phyloP scores from a whole-genome alignment of 2,329 filamentous ascomycete genomes.

The Talaromyces sp. region DNA sequence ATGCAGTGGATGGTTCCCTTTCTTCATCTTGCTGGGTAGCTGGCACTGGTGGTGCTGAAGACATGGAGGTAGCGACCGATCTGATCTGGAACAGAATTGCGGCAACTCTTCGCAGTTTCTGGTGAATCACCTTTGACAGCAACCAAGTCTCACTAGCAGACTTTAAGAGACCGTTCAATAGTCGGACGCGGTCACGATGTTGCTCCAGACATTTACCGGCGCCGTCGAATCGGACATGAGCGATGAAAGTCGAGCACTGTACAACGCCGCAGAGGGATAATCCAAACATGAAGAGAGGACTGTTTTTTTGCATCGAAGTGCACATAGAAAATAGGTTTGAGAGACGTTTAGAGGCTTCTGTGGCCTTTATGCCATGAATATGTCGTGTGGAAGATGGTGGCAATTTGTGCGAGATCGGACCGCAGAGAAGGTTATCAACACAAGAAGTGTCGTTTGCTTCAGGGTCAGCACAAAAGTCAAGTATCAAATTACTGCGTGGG shows the following conservation, averaged over 20 bases:
- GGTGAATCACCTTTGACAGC: constrained; percentile 11
- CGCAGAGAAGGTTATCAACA: constrained; percentile 3
- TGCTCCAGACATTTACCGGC: constrained; percentile 16
- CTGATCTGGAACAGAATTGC: constrained; percentile 2
- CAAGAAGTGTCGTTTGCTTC: constrained; percentile 45
- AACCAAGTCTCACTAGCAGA: constrained; percentile 13
- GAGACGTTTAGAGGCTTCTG: constrained; percentile 17
- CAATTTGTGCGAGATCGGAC: constrained; percentile 50
- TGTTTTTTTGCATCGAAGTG: constrained; percentile 9
- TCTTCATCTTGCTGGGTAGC: background rate
- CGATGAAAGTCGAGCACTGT: constrained; percentile 14
- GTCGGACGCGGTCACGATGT: constrained; percentile 17
- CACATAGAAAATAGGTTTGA: constrained; percentile 17
- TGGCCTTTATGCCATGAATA: constrained; percentile 18
- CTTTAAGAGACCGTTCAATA: constrained; percentile 16
- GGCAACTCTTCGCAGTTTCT: constrained; percentile 6
- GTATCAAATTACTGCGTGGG: constrained; percentile 25
- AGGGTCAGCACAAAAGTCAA: constrained; percentile 67
- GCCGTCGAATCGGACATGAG: constrained; percentile 6
- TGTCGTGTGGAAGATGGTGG: constrained; percentile 16
- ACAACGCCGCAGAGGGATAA: constrained; percentile 16
- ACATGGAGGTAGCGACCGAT: background rate
- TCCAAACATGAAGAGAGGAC: constrained; percentile 15
- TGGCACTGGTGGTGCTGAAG: background rate
- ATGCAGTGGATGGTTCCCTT: background rate